Conservation (phyloP, 345 rosid genomes). For the Geranium rotundifolium region DNA sequence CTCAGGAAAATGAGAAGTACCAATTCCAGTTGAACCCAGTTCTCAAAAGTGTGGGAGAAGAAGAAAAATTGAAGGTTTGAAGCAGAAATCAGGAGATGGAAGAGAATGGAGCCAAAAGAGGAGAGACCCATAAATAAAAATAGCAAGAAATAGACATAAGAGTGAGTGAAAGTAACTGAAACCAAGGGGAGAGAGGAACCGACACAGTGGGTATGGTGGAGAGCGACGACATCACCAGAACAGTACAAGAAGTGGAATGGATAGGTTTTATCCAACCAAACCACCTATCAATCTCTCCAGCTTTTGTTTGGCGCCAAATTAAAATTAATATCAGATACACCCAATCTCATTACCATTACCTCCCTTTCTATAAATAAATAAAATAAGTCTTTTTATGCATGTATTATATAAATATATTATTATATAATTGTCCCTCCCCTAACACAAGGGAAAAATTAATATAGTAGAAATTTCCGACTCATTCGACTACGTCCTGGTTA, state of each 20-base stretch:
- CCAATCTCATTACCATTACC: not conserved
- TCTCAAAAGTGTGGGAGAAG: not conserved
- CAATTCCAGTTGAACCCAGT: not conserved
- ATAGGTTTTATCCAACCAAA: not conserved
- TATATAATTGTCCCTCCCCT: no score
- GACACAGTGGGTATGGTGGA: not conserved
- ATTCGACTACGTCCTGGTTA: no score
- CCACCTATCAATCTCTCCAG: not conserved
- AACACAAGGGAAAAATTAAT: no score
- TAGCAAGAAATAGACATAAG: not conserved
- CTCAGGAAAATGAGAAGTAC: not conserved
- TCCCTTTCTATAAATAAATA: not conserved
- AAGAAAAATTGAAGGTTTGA: not conserved
- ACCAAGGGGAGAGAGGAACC: conserved; percentile 1
- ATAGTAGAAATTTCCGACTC: no score
- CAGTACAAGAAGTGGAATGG: not conserved
- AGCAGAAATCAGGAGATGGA: not conserved
- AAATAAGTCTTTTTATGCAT: no score
- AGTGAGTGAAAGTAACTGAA: not conserved
- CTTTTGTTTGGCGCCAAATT: conserved; percentile 1
- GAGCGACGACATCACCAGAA: not conserved
- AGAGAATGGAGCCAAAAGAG: not conserved
- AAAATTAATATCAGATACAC: not conserved
- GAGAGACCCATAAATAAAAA: not conserved
- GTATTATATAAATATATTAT: no score